Percentiles rank a stretch among this genome's conserved stretches.
These are phyloP conservation scores for Sindora glabra DNA, from an alignment of 306 rosid species.

Conservation along the genomic window DNA sequence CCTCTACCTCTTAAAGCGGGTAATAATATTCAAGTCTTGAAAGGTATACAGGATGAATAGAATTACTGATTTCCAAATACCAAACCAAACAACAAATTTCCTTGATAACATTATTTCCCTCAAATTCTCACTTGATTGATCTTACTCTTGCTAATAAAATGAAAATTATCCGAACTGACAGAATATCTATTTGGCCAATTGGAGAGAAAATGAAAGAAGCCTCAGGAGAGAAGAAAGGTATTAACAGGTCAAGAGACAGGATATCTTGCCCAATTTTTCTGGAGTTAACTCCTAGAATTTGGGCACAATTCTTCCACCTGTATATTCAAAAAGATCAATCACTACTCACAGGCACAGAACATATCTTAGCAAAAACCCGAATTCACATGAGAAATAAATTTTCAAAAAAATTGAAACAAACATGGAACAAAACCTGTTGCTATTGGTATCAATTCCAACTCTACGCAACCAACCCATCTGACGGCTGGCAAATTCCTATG, in stretches of 20 bases:
- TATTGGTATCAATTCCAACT: slow-evolving; percentile 92
- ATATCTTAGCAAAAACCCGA: neutral
- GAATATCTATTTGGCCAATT: neutral
- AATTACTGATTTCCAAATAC: neutral
- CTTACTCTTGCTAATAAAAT: neutral
- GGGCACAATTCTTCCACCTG: slow-evolving; percentile 98
- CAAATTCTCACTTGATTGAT: neutral
- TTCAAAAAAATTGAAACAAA: neutral
- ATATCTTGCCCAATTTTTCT: slow-evolving; percentile 89
- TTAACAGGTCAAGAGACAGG: neutral
- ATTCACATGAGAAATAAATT: too few species aligned
- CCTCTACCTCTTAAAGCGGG: neutral
- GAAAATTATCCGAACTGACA: neutral
- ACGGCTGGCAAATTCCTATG: slow-evolving; percentile 95
- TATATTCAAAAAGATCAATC: slow-evolving; percentile 15
- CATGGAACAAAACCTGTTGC: slow-evolving; percentile 69
- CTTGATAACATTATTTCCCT: neutral
- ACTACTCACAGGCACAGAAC: neutral
- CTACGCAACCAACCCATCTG: slow-evolving; percentile 99
- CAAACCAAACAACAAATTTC: neutral
- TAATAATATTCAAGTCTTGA: too few species aligned
- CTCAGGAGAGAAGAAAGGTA: neutral
- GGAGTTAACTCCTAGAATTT: slow-evolving; percentile 92
- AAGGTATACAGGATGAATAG: neutral
- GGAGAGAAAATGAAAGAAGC: neutral